Conservation (phyloP, 257 asterid genomes). For the Marsdenia floribunda region DNA sequence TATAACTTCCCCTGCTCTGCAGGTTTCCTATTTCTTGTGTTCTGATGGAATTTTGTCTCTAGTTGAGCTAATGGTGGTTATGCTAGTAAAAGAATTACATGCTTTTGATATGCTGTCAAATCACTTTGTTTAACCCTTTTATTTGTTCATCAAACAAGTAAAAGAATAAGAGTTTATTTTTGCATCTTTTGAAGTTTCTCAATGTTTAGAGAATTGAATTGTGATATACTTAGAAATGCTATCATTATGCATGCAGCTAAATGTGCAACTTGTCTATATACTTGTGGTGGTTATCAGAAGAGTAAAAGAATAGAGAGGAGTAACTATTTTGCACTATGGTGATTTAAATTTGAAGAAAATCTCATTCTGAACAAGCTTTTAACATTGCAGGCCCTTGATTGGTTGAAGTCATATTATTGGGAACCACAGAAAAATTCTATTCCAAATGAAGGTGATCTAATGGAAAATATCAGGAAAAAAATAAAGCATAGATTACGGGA, state of each 20-base stretch:
- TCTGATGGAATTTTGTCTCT: neutral
- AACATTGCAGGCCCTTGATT: constrained; percentile 69
- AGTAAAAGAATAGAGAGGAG: neutral
- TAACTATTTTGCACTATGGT: neutral
- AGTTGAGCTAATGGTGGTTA: neutral
- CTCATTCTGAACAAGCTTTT: constrained; percentile 13
- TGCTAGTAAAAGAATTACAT: neutral
- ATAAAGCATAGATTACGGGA: constrained; percentile 53
- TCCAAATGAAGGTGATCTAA: constrained; percentile 35
- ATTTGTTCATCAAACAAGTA: too few relatives aligned
- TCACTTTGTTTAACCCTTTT: neutral
- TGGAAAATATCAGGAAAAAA: constrained; percentile 45
- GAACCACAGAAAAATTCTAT: constrained; percentile 71
- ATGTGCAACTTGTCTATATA: neutral
- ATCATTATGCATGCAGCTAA: neutral
- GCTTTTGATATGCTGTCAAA: neutral
- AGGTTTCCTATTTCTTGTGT: neutral
- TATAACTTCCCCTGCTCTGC: neutral
- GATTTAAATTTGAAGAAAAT: neutral
- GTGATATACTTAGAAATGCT: neutral
- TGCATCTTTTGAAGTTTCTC: neutral
- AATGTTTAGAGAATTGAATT: neutral
- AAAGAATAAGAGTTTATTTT: neutral
- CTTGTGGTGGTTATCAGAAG: neutral
- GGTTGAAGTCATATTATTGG: constrained; percentile 87